Evolutionary conservation across 768 basidiomycete genomes (phyloP), one percentile per base, ranked within the genome.

Genomic region (Cubamyces lactineus): DNA sequence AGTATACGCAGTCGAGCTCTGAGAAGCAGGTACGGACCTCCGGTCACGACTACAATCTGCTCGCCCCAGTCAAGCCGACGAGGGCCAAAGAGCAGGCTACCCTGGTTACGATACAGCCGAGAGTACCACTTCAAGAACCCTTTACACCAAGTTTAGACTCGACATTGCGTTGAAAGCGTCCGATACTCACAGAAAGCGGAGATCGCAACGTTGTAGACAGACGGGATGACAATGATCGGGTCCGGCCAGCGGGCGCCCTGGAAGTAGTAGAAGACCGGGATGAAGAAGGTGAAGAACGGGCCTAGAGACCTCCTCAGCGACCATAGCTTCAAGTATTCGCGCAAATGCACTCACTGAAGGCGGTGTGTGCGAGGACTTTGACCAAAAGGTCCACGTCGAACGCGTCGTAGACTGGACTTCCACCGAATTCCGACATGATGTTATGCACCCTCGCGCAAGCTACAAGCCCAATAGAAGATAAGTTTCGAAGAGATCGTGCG

Each of bases 11-110:
- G 24, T 47, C 12, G 23, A 19, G 57, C 19, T 47, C 38, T 17
- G 38, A 2, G 24, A 41, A 9, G 13, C n/a, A 1, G 15, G 0
- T 9, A 69, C 84, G 49, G 61, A 91, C 94, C 96, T 54, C 96
- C 96, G 7, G 96, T 98, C 59, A 98, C 80, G 41, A 98, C 79
- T 5, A 98, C 87, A 57, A 96, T 85, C 74, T 98, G 92, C 48
- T 94, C 86, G 47, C 83, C 83, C 96, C 96, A 98, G 66, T 94
- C 86, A 28, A 94, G 73, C 40, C 76, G 81, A 15, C 77, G 71
- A 2, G 88, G 85, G 0, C 82, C 79, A 61, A 85, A 86, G 23
- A 94, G 73, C 21, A 87, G 70, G 65, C 78, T 86, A 28, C 83
- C 84, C 72, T 90, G 87, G 69, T 92, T 94, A 56, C 91, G 82